A percentile compares a stretch with the other conserved stretches of the same genome.
Conservation (phyloP, 2,329 filamentous ascomycete genomes). For the Dactylellina leptospora region DNA sequence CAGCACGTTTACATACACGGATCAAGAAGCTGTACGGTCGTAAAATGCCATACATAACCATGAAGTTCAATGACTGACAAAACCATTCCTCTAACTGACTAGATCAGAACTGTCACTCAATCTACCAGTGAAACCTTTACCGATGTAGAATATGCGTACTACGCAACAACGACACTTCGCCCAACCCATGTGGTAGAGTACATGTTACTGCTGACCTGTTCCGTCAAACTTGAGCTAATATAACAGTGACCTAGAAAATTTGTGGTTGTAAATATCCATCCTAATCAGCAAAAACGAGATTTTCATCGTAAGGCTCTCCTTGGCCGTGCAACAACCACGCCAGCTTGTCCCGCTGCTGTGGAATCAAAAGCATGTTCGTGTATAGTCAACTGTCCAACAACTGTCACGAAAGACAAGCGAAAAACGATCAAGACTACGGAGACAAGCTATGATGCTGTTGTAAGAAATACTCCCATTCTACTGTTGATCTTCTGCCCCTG, state of each 20-base stretch:
- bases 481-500: not conserved
- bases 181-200: slow-evolving; percentile 3
- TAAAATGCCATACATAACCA: not conserved
- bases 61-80: not conserved
- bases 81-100: not conserved
- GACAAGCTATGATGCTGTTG: not conserved
- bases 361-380: slow-evolving; percentile 37
- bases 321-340: slow-evolving; percentile 12
- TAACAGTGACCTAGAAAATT: slow-evolving; percentile 12
- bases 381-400: slow-evolving; percentile 14
- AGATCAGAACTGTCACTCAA: not conserved
- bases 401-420: slow-evolving; percentile 17
- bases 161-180: not conserved
- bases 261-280: slow-evolving; percentile 14
- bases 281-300: slow-evolving; percentile 4
- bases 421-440: slow-evolving; percentile 9
- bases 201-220: too few species aligned
- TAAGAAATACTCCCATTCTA: not conserved
- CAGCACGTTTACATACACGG: not conserved
- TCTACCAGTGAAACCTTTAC: not conserved
- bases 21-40: not conserved
- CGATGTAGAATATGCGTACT: not conserved
- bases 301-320: slow-evolving; percentile 12
- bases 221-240: not conserved
- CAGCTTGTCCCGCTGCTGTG: slow-evolving; percentile 23